Evolutionary conservation across 805 yeast genomes (phyloP).

Genomic region (Saccharomycopsis synnaedendra): DNA sequence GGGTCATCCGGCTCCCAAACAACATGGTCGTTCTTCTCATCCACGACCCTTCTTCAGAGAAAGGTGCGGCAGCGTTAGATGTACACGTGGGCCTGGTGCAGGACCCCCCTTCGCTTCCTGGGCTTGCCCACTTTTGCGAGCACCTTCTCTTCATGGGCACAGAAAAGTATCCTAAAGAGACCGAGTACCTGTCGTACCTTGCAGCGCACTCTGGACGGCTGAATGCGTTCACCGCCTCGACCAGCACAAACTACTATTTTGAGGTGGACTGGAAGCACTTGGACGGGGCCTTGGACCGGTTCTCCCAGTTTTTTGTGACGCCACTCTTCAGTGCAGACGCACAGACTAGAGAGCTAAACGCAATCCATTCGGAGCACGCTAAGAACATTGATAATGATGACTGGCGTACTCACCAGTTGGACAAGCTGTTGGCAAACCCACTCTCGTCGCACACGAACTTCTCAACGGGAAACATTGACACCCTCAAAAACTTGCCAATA

Average conservation of each 20-base stretch:
- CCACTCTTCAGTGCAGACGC: constrained; percentile 58
- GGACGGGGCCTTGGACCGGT: constrained; percentile 84
- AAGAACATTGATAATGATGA: constrained; percentile 82
- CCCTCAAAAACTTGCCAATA: constrained; percentile 60
- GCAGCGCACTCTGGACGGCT: constrained; percentile 81
- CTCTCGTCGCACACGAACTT: constrained; percentile 79
- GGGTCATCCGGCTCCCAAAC: constrained; percentile 49
- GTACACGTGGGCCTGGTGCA: constrained; percentile 69
- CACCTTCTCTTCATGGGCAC: constrained; percentile 77
- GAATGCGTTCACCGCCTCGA: constrained; percentile 85
- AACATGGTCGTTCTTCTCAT: constrained; percentile 50
- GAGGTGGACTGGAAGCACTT: constrained; percentile 68
- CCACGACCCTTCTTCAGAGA: constrained; percentile 59
- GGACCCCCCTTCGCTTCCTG: constrained; percentile 53
- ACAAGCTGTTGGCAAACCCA: constrained; percentile 60
- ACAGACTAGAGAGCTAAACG: constrained; percentile 85
- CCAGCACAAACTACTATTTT: constrained; percentile 84
- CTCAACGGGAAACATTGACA: constrained; percentile 77
- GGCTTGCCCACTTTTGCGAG: constrained; percentile 71
- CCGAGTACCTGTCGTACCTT: constrained; percentile 64
- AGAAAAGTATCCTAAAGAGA: constrained; percentile 63
- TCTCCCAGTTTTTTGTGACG: constrained; percentile 80
- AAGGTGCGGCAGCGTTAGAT: constrained; percentile 70
- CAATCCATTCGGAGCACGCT: constrained; percentile 93
- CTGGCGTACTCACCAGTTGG: constrained; percentile 85